phyloP scores from a whole-genome alignment of 352 stramenopile species.

The Plasmopara muralis region DNA sequence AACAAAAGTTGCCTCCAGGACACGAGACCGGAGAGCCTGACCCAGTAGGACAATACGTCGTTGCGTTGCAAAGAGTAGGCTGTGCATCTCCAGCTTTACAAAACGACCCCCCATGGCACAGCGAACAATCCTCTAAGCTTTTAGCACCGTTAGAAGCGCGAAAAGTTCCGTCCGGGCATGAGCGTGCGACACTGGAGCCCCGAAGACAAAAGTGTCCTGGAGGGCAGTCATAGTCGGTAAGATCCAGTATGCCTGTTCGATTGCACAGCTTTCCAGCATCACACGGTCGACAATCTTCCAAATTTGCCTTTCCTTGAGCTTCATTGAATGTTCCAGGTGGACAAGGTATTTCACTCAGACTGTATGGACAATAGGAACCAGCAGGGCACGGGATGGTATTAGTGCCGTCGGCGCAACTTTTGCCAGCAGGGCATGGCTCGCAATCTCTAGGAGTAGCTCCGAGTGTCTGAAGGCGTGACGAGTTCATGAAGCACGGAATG shows the following conservation, averaged over 20 bases:
- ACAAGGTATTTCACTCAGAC: conserved; percentile 40
- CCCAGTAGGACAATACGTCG: conserved; percentile 53
- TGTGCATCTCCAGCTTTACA: conserved; percentile 41
- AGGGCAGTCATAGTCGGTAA: conserved; percentile 58
- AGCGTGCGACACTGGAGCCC: conserved; percentile 25
- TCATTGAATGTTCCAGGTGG: conserved; percentile 58
- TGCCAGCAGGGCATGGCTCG: conserved; percentile 74
- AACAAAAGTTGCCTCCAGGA: conserved; percentile 64
- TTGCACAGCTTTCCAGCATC: conserved; percentile 70
- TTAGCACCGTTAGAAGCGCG: conserved; percentile 29
- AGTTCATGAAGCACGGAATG: conserved; percentile 54
- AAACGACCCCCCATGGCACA: conserved; percentile 54
- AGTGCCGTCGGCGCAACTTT: conserved; percentile 74
- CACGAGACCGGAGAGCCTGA: conserved; percentile 46
- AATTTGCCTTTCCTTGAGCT: conserved; percentile 22
- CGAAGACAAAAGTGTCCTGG: conserved; percentile 61
- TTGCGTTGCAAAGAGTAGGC: conserved; percentile 43
- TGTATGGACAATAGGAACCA: conserved; percentile 50
- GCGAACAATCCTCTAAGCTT: conserved; percentile 32
- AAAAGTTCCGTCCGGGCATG: conserved; percentile 48
- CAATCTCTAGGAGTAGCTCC: conserved; percentile 54
- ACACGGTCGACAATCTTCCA: conserved; percentile 58
- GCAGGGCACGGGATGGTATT: conserved; percentile 54
- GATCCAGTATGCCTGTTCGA: conserved; percentile 49
- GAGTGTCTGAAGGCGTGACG: conserved; percentile 44